Percentiles rank a stretch among this genome's conserved stretches.
Conservation (phyloP, 164 flowering plant genomes). For the Vitis amurensis region DNA sequence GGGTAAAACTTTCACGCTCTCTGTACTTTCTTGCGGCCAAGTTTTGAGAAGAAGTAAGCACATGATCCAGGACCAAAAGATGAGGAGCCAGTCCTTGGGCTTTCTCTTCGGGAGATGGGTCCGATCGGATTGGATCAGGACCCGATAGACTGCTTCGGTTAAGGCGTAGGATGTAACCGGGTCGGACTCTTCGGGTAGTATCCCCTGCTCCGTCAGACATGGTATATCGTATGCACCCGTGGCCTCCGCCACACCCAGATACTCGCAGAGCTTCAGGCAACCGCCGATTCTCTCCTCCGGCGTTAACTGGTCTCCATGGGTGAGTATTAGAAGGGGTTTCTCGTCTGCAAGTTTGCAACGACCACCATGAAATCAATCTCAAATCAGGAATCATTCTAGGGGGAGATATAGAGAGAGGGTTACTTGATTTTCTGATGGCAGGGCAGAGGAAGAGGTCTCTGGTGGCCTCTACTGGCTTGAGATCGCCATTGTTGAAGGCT, state of each 20-base stretch:
- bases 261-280: conserved; percentile 55
- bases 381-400: too few relatives aligned
- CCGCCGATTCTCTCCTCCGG: conserved; percentile 61
- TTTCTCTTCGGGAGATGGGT: conserved; percentile 44
- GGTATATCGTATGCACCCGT: conserved; percentile 64
- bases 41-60: conserved; percentile 34
- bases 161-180: conserved; percentile 64
- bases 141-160: conserved; percentile 62
- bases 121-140: conserved; percentile 55
- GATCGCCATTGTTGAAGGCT: conserved; percentile 44
- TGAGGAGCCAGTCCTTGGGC: conserved; percentile 29
- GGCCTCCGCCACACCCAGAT: conserved; percentile 48
- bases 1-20: background rate
- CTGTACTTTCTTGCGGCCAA: conserved; percentile 17
- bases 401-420: conserved; percentile 11
- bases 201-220: conserved; percentile 68
- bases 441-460: conserved; percentile 51
- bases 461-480: conserved; percentile 48
- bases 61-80: conserved; percentile 31
- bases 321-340: conserved; percentile 66
- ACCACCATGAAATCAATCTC: too few relatives aligned
- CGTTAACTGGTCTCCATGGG: conserved; percentile 68
- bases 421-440: conserved; percentile 57
- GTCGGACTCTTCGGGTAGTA: conserved; percentile 58
- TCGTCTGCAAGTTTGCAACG: conserved; percentile 45